Base-by-base conservation (phyloP, 2,329 filamentous ascomycete species). In the Penicillium sp. region DNA sequence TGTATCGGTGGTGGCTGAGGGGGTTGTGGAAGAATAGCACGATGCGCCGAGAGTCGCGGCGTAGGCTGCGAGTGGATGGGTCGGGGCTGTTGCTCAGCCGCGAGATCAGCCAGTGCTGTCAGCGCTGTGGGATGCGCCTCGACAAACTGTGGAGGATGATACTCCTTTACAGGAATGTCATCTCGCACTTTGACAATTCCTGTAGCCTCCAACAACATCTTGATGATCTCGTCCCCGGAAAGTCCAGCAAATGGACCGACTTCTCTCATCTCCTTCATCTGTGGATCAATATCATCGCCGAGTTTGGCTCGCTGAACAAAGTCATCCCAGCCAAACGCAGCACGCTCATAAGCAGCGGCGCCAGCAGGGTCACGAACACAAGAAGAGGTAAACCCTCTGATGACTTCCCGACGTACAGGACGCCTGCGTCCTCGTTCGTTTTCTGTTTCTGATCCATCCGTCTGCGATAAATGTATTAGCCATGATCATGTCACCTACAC, bases 1-100 rank as follows among this genome's bases (percentile, higher is more conserved):
- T 58, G 56, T 31, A 58, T 51, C 11, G 50, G 49, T 23, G 61
- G 57, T 41, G 69, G 61, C 29, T 67, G 67, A 9, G 65, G 58
- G 48, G 64, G 70, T 47, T 74, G 74, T 23, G 73, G 73, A 19
- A 76, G 69, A 45, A 77, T 66, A 21, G 72, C 63, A 50, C 73
- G 73, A 60, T 73, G 74, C 2, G 66, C 38, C 53, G 67, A 75
- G 68, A 64, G 84, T 67, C 53, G 82, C 73, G 54, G 80, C 78
- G 55, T 84, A 76, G 67, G 79, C 66, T 85, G 82, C 57, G 84
- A 56, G 31, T 65, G 54, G 26, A 65, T 57, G 47, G 63, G 63
- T 29, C 67, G 69, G n/a, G 71, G 69, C 7, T 66, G 61, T 46
- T 72, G 71, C 51, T 72, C 71, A 73, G 77, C 55, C 64, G 73